These are phyloP conservation scores for Hydrangea macrophylla DNA, from an alignment of 148 eudicot species.

Conservation along the genomic window DNA sequence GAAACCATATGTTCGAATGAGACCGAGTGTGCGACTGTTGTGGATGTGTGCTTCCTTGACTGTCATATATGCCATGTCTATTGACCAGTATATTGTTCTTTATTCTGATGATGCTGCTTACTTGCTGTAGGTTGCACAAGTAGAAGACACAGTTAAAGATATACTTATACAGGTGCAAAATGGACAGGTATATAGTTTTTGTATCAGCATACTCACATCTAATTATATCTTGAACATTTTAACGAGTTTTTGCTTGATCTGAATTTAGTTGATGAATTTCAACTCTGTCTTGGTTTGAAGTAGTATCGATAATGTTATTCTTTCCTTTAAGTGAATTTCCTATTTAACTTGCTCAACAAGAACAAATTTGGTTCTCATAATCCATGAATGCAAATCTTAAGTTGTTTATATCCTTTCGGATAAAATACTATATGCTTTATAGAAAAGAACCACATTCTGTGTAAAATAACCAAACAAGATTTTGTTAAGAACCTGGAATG, in stretches of 20 bases:
- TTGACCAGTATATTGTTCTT: not conserved
- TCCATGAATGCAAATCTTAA: not conserved
- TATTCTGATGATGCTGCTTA: slow-evolving; percentile 1
- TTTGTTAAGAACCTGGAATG: too few relatives aligned
- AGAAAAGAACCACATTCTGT: too few relatives aligned
- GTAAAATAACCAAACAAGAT: not conserved
- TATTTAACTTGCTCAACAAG: too few relatives aligned
- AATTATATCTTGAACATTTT: not conserved
- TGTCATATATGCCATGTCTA: not conserved
- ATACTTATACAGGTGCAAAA: slow-evolving; percentile 55
- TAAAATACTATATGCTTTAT: too few relatives aligned
- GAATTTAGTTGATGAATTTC: not conserved
- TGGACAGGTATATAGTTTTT: slow-evolving; percentile 47
- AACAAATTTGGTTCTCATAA: too few relatives aligned
- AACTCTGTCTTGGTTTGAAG: not conserved
- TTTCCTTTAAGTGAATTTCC: not conserved
- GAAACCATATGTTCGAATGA: too few relatives aligned
- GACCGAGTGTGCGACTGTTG: not conserved
- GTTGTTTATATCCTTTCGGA: too few relatives aligned
- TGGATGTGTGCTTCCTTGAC: not conserved
- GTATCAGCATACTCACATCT: not conserved
- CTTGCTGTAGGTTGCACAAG: slow-evolving; percentile 52
- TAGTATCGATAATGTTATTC: not conserved
- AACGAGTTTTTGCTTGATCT: not conserved
- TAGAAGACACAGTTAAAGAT: slow-evolving; percentile 57